These are phyloP conservation scores for Globisporangium barbulae DNA, from an alignment of 352 stramenopile species.

Conservation along the genomic window DNA sequence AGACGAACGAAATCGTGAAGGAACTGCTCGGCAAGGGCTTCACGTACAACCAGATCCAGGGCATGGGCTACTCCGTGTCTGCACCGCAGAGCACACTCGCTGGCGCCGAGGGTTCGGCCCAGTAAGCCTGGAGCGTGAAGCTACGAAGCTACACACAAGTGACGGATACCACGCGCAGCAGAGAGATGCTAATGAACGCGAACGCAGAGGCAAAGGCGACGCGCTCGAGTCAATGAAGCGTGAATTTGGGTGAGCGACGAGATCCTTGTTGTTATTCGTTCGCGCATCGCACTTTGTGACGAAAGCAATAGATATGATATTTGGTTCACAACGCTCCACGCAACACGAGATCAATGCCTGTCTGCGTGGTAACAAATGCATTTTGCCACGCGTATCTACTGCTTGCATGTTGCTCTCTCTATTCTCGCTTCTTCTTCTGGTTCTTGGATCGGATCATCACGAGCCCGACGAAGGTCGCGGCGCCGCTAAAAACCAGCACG, in stretches of 20 bases:
- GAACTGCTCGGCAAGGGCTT: constrained; percentile 80
- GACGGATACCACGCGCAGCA: neutral
- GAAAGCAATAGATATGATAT: constrained; percentile 13
- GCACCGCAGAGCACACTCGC: constrained; percentile 65
- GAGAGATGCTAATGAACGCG: no score
- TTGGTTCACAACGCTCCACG: neutral
- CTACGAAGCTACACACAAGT: neutral
- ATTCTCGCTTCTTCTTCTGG: constrained; percentile 50
- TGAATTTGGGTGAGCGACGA: neutral
- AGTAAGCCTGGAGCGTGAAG: constrained; percentile 29
- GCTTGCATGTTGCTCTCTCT: neutral
- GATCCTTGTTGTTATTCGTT: neutral
- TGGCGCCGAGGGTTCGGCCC: constrained; percentile 28
- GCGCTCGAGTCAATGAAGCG: neutral
- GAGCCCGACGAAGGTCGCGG: constrained; percentile 84
- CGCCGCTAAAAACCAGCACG: constrained; percentile 80
- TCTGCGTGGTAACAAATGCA: neutral
- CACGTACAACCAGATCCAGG: constrained; percentile 79
- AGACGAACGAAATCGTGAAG: constrained; percentile 84
- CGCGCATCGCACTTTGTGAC: neutral
- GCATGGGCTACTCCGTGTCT: constrained; percentile 79
- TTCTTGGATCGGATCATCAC: constrained; percentile 89
- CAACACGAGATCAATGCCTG: neutral
- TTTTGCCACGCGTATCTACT: neutral
- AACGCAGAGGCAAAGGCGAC: neutral